Evolutionary conservation across 192 early-diverging fungal genomes (phyloP).

Genomic region (Linnemannia hyalina): DNA sequence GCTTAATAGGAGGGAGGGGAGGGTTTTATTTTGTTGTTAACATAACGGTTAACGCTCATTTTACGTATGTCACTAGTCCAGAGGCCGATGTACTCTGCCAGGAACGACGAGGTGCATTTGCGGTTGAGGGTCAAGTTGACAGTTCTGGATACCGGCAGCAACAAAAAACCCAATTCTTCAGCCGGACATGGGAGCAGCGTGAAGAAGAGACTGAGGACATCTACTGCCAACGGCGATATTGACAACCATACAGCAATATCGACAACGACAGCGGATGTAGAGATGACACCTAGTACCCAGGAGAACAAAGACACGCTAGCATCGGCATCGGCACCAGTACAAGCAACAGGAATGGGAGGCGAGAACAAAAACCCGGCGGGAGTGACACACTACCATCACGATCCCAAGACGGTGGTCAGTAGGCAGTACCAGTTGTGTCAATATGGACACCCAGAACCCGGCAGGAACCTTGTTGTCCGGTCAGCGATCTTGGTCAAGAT

Average conservation of each 20-base stretch:
- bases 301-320: background rate
- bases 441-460: slow-evolving; percentile 51
- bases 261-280: slow-evolving; percentile 2
- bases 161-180: background rate
- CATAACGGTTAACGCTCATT: background rate
- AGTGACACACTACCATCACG: background rate
- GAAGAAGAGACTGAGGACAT: slow-evolving; percentile 6
- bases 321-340: background rate
- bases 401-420: slow-evolving; percentile 20
- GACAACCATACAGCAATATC: background rate
- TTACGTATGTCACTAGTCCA: slow-evolving; percentile 15
- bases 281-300: slow-evolving; percentile 14
- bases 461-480: slow-evolving; percentile 42
- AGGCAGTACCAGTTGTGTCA: slow-evolving; percentile 51
- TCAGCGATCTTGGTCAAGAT: slow-evolving; percentile 54
- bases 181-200: background rate
- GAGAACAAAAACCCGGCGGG: background rate
- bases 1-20: background rate
- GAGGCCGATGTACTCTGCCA: slow-evolving; percentile 42
- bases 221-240: background rate
- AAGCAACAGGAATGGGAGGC: background rate
- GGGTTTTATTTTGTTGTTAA: background rate
- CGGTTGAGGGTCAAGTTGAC: slow-evolving; percentile 45
- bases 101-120: slow-evolving; percentile 52
- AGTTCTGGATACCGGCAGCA: slow-evolving; percentile 10